Base-by-base conservation (phyloP, 2,329 filamentous ascomycete genomes). In the Aspergillus pseudoterreus region DNA sequence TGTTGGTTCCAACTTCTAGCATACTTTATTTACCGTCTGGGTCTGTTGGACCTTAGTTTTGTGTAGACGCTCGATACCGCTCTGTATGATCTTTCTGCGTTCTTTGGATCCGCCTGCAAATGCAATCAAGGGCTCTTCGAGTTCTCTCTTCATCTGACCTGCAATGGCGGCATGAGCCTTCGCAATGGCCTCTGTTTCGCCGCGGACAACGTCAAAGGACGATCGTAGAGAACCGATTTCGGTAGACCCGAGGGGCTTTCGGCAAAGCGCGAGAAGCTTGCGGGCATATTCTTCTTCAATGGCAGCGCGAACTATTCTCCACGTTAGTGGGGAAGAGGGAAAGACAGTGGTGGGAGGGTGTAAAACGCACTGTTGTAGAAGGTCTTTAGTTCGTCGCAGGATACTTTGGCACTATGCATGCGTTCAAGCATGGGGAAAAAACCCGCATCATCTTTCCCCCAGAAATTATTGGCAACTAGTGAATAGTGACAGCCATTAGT, bases 391-490 rank as follows among this genome's bases (percentile, higher is more conserved):
- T 99, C 94, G 73, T 99, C 95, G 69, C 87, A 92, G 22, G 94
- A 96, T 64, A 88, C 84, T 78, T 99, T 99, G 45, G 94, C 90
- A 72, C 86, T 87, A 67, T 90, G 87, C 90, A 99, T 95, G 66
- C 94, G 92, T 71, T 92, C 90, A 27, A 99, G 81, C 66, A 99
- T 83, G 52, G 94, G 95, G 43, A 81, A 81, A 66, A 99, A 92
- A 69, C 94, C 95, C 47, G 92, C 94, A 79, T 99, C 94, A 71
- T 97, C 92, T 79, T 95, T 97, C 58, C 94, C 94, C 94, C 94
- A 99, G 74, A 99, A 99, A 71, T 99, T 99, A 77, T 99, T 99
- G 65, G 94, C 92, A 77, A 99, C 71, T 92, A 55, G 41, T 10
- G 2, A 12, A 8, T 15, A 44, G 14, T 33, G 9, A 33, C n/a